Percentiles rank a stretch among this genome's conserved stretches.
These are phyloP conservation scores for Mycena haematopus DNA, from an alignment of 768 basidiomycete species.

Conservation along the genomic window DNA sequence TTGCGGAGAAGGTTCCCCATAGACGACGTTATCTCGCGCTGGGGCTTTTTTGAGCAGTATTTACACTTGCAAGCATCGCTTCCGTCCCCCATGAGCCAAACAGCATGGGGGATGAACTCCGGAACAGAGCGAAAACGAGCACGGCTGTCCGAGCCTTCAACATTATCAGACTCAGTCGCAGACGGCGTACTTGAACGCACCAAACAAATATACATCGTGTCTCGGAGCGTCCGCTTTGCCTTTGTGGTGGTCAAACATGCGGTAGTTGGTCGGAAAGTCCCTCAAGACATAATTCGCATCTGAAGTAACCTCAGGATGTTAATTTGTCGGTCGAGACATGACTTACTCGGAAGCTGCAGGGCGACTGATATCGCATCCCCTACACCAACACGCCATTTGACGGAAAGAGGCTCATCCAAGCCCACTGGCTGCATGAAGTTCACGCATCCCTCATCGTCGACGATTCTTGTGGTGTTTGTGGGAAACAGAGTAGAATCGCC, in stretches of 20 bases:
- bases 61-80: slow-evolving; percentile 71
- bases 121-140: slow-evolving; percentile 77
- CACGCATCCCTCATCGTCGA: slow-evolving; percentile 68
- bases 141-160: slow-evolving; percentile 48
- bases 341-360: slow-evolving; percentile 58
- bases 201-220: slow-evolving; percentile 81
- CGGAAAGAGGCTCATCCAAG: slow-evolving; percentile 54
- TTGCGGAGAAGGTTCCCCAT: slow-evolving; percentile 49
- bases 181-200: slow-evolving; percentile 43
- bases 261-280: slow-evolving; percentile 71
- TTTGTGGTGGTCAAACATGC: slow-evolving; percentile 78
- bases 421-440: slow-evolving; percentile 71
- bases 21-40: slow-evolving; percentile 70
- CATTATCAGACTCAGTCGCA: not conserved
- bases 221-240: slow-evolving; percentile 59
- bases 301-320: slow-evolving; percentile 34
- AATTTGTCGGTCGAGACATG: not conserved
- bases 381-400: slow-evolving; percentile 63
- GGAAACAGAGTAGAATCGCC: slow-evolving; percentile 65
- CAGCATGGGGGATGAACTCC: slow-evolving; percentile 85
- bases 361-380: slow-evolving; percentile 49
- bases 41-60: slow-evolving; percentile 74
- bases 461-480: slow-evolving; percentile 53
- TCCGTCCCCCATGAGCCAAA: slow-evolving; percentile 74
- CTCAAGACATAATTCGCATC: slow-evolving; percentile 67